Conservation (phyloP, 2,329 filamentous ascomycete genomes). For the Penicillium sp. region DNA sequence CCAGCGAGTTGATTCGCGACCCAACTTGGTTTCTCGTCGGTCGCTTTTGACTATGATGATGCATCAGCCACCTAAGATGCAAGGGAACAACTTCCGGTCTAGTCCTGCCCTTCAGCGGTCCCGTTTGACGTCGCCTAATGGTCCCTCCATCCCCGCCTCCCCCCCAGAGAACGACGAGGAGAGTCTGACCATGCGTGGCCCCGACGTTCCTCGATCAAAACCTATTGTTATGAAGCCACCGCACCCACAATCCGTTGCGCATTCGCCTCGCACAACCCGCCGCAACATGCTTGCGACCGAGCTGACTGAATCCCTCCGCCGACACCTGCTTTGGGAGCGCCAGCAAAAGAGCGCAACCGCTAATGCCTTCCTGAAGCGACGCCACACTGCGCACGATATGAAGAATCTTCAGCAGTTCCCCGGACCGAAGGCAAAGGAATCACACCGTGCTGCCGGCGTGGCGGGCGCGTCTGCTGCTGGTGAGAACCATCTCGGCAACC, state of each 20-base stretch:
- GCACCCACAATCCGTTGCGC: constrained; percentile 70
- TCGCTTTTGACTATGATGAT: constrained; percentile 91
- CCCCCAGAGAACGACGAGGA: constrained; percentile 61
- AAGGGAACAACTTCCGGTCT: constrained; percentile 58
- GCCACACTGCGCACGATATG: constrained; percentile 88
- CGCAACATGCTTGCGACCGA: constrained; percentile 96
- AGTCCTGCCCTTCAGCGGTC: constrained; percentile 50
- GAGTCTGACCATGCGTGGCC: constrained; percentile 63
- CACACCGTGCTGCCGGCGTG: constrained; percentile 44
- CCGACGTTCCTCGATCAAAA: constrained; percentile 71
- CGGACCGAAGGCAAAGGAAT: constrained; percentile 60
- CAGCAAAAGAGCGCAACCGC: constrained; percentile 90
- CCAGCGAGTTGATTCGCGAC: constrained; percentile 85
- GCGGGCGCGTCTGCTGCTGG: constrained; percentile 26
- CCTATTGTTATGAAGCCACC: constrained; percentile 75
- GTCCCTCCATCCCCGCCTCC: constrained; percentile 63
- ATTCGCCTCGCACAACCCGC: constrained; percentile 88
- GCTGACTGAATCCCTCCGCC: constrained; percentile 86
- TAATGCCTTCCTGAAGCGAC: constrained; percentile 83
- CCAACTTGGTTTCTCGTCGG: constrained; percentile 79
- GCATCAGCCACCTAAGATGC: constrained; percentile 75
- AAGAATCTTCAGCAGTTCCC: constrained; percentile 84
- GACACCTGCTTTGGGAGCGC: constrained; percentile 91
- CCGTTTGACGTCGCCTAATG: constrained; percentile 70
- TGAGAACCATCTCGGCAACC: constrained; percentile 21